A percentile compares a stretch with the other conserved stretches of the same genome.
These are phyloP conservation scores for Teunomyces kruisii DNA, from an alignment of 805 yeast genomes.

Conservation along the genomic window DNA sequence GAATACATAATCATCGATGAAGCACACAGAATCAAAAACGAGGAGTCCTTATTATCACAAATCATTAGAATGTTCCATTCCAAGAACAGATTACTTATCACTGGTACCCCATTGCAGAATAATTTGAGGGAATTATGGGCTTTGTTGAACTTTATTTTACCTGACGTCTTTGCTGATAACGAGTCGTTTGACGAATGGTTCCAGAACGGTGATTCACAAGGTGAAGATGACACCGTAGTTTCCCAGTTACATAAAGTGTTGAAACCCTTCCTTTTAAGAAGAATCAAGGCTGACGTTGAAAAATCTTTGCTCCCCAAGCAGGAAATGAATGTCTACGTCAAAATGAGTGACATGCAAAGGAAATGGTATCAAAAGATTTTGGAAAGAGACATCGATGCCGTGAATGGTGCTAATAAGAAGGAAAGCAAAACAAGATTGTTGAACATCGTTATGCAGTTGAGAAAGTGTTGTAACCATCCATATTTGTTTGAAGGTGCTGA, in stretches of 20 bases:
- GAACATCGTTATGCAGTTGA: slow-evolving; percentile 80
- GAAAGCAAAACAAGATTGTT: slow-evolving; percentile 75
- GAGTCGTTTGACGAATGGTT: slow-evolving; percentile 80
- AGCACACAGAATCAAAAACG: slow-evolving; percentile 81
- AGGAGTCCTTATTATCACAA: slow-evolving; percentile 69
- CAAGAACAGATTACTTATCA: slow-evolving; percentile 65
- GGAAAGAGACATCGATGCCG: slow-evolving; percentile 82
- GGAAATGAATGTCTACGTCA: slow-evolving; percentile 70
- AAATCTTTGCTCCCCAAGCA: slow-evolving; percentile 72
- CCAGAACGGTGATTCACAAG: slow-evolving; percentile 23
- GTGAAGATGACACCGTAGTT: slow-evolving; percentile 53
- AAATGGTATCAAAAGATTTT: slow-evolving; percentile 74
- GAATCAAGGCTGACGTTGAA: slow-evolving; percentile 81
- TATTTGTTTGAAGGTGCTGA: slow-evolving; percentile 85
- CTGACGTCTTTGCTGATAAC: slow-evolving; percentile 74
- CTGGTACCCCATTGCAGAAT: slow-evolving; percentile 83
- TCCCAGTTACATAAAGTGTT: slow-evolving; percentile 73
- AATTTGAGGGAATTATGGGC: slow-evolving; percentile 84
- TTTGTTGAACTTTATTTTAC: slow-evolving; percentile 67
- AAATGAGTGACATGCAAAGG: slow-evolving; percentile 77
- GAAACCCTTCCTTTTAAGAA: slow-evolving; percentile 71
- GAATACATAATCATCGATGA: slow-evolving; percentile 77
- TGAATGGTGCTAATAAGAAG: slow-evolving; percentile 72
- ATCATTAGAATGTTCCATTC: slow-evolving; percentile 73
- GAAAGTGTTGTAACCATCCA: slow-evolving; percentile 86